Evolutionary conservation across 345 rosid genomes (phyloP).

Genomic region (Eucalyptus viminalis): DNA sequence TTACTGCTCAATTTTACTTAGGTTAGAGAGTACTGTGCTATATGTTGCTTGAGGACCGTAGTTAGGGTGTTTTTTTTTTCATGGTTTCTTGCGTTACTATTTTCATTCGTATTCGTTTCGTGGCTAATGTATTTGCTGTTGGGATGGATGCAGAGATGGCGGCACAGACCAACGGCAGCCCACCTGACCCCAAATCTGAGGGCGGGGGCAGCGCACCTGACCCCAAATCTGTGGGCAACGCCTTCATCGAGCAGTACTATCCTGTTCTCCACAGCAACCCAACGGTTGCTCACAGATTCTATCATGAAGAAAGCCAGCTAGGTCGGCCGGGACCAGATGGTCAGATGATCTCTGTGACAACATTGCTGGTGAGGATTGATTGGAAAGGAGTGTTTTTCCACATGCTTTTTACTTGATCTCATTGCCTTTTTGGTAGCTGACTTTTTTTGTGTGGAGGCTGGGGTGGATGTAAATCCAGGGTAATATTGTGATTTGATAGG

Average conservation of each 20-base stretch:
- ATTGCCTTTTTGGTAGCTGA: not conserved
- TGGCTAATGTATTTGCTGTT: not conserved
- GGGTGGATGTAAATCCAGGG: not conserved
- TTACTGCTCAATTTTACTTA: not conserved
- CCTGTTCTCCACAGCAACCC: conserved; percentile 26
- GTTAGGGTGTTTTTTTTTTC: not conserved
- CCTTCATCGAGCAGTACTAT: conserved; percentile 51
- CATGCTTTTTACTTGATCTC: not conserved
- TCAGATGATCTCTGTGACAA: conserved; percentile 26
- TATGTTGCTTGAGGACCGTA: not conserved
- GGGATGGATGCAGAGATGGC: conserved; percentile 34
- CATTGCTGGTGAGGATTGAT: conserved; percentile 23
- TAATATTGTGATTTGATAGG: not conserved
- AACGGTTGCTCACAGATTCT: conserved; percentile 31
- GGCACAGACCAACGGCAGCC: conserved; percentile 6
- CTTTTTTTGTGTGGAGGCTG: not conserved
- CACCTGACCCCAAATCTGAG: conserved; percentile 16
- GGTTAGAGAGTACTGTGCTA: not conserved
- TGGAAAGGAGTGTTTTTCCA: not conserved
- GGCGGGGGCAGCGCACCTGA: conserved; percentile 4
- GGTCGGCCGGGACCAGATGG: conserved; percentile 42
- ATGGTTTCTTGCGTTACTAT: not conserved
- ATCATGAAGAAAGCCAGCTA: conserved; percentile 40
- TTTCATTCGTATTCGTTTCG: not conserved
- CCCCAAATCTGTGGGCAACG: conserved; percentile 40